phyloP scores from a whole-genome alignment of 805 yeast species.

The Kluyveromyces starmeri region DNA sequence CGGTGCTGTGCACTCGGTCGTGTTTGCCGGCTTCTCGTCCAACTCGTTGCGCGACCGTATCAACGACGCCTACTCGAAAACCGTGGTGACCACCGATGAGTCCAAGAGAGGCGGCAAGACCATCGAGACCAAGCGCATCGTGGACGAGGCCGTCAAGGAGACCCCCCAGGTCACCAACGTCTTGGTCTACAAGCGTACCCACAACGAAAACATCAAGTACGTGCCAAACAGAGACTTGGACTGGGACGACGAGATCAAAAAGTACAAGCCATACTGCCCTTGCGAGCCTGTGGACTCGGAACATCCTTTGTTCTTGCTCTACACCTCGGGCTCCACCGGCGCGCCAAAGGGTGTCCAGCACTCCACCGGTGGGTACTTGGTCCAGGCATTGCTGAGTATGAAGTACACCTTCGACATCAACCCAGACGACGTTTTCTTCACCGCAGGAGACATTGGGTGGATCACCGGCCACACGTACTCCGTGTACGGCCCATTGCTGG shows the following conservation, averaged over 20 bases:
- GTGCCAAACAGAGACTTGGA: constrained; percentile 59
- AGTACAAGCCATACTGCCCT: constrained; percentile 61
- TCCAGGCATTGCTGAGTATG: constrained; percentile 66
- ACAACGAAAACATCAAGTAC: constrained; percentile 39
- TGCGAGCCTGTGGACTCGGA: constrained; percentile 71
- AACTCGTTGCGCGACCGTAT: constrained; percentile 66
- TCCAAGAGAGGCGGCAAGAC: constrained; percentile 77
- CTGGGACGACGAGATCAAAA: constrained; percentile 65
- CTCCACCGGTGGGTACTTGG: constrained; percentile 68
- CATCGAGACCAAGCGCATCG: constrained; percentile 71
- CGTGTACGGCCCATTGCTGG: constrained; percentile 68
- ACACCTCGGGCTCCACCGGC: constrained; percentile 85
- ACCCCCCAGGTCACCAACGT: constrained; percentile 64
- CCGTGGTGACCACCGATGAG: constrained; percentile 75
- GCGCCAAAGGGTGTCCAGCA: constrained; percentile 84
- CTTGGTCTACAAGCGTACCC: constrained; percentile 67
- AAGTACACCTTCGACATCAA: constrained; percentile 72
- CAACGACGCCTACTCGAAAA: constrained; percentile 60
- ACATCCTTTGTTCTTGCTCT: constrained; percentile 71
- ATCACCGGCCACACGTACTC: constrained; percentile 83
- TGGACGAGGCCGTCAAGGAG: constrained; percentile 64
- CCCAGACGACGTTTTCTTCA: constrained; percentile 63
- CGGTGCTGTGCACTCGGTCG: constrained; percentile 80
- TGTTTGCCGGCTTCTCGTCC: constrained; percentile 77
- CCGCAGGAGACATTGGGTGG: constrained; percentile 92